Conservation (phyloP, 345 rosid species). For the Draba incana region DNA sequence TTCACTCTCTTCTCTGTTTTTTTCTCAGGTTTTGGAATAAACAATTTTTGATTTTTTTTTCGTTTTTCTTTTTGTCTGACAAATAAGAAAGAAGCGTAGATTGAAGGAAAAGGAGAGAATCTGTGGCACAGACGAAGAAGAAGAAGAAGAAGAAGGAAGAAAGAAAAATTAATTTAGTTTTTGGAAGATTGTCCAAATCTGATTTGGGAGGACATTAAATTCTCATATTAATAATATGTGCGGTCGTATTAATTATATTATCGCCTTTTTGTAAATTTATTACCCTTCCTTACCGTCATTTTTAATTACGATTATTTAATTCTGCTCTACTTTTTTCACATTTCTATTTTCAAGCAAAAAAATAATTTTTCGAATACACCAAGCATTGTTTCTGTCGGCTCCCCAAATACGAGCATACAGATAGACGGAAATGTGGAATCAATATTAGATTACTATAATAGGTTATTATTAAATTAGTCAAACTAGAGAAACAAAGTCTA, state of each 20-base stretch:
- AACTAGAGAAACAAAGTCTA: not conserved
- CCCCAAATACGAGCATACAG: not conserved
- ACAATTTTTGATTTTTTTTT: slow-evolving; percentile 9
- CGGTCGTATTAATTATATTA: slow-evolving; percentile 30
- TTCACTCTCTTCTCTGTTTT: slow-evolving; percentile 31
- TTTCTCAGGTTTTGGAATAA: not conserved
- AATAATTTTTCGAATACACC: not conserved
- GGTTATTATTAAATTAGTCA: slow-evolving; percentile 1
- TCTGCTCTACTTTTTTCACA: not conserved
- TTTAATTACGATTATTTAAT: slow-evolving; percentile 12
- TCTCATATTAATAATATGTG: slow-evolving; percentile 34
- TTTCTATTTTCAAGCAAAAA: not conserved
- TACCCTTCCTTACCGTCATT: slow-evolving; percentile 31
- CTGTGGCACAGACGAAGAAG: slow-evolving; percentile 39
- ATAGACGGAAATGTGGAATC: slow-evolving; percentile 16
- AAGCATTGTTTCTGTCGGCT: slow-evolving; percentile 7
- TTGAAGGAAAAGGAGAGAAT: slow-evolving; percentile 34
- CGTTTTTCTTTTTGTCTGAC: slow-evolving; percentile 4
- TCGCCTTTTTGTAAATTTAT: slow-evolving; percentile 14
- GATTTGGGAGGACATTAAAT: slow-evolving; percentile 39
- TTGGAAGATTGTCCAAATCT: slow-evolving; percentile 41
- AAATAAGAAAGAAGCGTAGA: slow-evolving; percentile 32
- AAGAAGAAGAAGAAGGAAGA: not conserved
- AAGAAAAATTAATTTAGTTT: slow-evolving; percentile 22
- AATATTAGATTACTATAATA: not conserved